Percentiles rank a stretch among this genome's conserved stretches.
These are phyloP conservation scores for Solanum arcanum DNA, from an alignment of 257 asterid species.

Conservation along the genomic window DNA sequence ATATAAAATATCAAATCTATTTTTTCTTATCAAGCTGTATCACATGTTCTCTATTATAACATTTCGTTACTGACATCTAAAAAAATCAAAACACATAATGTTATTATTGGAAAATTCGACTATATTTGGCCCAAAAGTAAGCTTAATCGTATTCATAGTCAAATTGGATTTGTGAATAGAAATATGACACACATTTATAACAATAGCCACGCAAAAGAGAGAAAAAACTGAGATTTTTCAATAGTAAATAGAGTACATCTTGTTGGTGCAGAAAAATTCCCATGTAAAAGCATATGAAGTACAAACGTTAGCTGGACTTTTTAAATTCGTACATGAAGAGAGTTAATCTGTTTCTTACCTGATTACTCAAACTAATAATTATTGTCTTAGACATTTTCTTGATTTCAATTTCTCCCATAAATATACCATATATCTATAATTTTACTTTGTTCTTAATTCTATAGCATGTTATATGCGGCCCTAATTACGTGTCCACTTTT, in stretches of 20 bases:
- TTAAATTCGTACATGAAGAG: not conserved
- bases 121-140: not conserved
- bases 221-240: not conserved
- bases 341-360: not conserved
- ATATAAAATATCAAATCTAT: no score
- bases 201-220: not conserved
- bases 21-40: not conserved
- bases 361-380: no score
- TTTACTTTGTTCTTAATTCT: not conserved
- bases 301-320: not conserved
- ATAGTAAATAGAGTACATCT: not conserved
- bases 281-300: not conserved
- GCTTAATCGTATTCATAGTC: not conserved
- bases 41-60: not conserved
- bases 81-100: not conserved
- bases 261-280: not conserved
- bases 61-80: rapidly evolving
- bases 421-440: not conserved
- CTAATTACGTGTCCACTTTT: no score
- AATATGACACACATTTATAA: not conserved
- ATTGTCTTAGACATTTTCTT: not conserved
- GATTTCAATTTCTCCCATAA: not conserved
- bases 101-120: not conserved
- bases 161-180: not conserved
- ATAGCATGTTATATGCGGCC: not conserved